Evolutionary conservation across 1,284 basidiomycete species (phyloP), one percentile per base, ranked within the genome.

Genomic region (Pseudozyma flocculosa): DNA sequence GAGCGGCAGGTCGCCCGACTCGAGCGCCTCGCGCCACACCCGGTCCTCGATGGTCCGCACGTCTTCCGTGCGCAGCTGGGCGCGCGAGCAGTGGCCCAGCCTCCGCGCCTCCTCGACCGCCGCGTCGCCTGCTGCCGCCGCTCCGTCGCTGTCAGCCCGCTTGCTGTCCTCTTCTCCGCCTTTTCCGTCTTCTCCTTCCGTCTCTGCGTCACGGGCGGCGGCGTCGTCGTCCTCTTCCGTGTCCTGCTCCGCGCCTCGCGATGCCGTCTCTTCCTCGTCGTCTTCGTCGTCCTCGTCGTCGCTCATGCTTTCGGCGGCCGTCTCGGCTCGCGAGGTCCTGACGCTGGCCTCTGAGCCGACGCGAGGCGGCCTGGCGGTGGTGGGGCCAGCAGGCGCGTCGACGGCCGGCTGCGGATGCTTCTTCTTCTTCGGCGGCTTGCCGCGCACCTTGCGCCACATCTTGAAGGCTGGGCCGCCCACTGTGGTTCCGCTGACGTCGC

Each of bases 391-490:
- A 41, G 3, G 40, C 22, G 43, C 21, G n/a, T 52, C 15, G 19
- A 26, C 22, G 11, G 22, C 15, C 17, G 30, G 26, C 5, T n/a
- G 14, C 36, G 13, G 34, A 3, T 26, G 29, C 48, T 65, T 61
- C 43, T 53, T 59, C 39, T 69, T 69, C 48, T 36, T 40, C 23
- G 23, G 29, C 5, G 44, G 18, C 40, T 57, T 50, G 24, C 62
- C 67, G n/a, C 55, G 46, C 11, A 51, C 66, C 39, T 65, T 69
- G n/a, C 60, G 44, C 68, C 68, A 71, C 11, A 71, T 41, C 2
- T 53, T 45, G 19, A 58, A 45, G 10, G 59, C 68, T 14, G 68
- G 68, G 13, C 68, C 68, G 2, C 67, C 68, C 0, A 70, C 47
- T 0, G 67, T 71, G 22, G 62, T 65, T 11, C 68, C 68, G 34